These are phyloP conservation scores for Phytopythium sindhum DNA, from an alignment of 352 stramenopile species.

Conservation along the genomic window DNA sequence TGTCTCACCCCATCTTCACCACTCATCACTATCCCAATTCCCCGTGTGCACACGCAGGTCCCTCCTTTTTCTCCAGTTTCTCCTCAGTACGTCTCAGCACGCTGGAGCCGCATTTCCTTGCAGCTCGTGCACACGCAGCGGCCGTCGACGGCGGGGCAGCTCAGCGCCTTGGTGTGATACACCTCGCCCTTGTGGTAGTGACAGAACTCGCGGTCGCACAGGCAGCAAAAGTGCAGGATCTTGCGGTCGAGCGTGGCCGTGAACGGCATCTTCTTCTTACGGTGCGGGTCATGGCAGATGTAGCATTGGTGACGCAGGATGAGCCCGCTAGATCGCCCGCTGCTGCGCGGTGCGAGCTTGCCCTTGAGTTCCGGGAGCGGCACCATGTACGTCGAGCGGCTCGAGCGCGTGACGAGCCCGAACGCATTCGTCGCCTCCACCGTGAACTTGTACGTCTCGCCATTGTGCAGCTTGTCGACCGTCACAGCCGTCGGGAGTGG, in stretches of 20 bases:
- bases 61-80: too few species aligned
- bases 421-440: constrained; percentile 83
- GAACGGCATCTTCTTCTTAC: constrained; percentile 69
- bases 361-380: constrained; percentile 70
- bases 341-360: constrained; percentile 43
- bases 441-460: constrained; percentile 84
- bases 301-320: constrained; percentile 70
- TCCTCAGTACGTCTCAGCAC: constrained; percentile 44
- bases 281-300: constrained; percentile 57
- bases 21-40: not conserved
- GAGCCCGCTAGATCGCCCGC: constrained; percentile 14
- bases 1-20: not conserved
- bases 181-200: constrained; percentile 82
- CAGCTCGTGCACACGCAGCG: constrained; percentile 72
- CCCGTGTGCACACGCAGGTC: not conserved
- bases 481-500: constrained; percentile 61
- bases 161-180: constrained; percentile 73
- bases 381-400: constrained; percentile 84
- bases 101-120: constrained; percentile 60
- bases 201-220: constrained; percentile 81
- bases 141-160: constrained; percentile 74
- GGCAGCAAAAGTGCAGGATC: constrained; percentile 80
- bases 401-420: constrained; percentile 67
- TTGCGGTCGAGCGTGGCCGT: constrained; percentile 56
- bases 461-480: constrained; percentile 62